Percentiles rank a stretch among this genome's conserved stretches.
These are phyloP conservation scores for Aphanomyces invadans DNA, from an alignment of 352 stramenopile genomes.

Conservation along the genomic window DNA sequence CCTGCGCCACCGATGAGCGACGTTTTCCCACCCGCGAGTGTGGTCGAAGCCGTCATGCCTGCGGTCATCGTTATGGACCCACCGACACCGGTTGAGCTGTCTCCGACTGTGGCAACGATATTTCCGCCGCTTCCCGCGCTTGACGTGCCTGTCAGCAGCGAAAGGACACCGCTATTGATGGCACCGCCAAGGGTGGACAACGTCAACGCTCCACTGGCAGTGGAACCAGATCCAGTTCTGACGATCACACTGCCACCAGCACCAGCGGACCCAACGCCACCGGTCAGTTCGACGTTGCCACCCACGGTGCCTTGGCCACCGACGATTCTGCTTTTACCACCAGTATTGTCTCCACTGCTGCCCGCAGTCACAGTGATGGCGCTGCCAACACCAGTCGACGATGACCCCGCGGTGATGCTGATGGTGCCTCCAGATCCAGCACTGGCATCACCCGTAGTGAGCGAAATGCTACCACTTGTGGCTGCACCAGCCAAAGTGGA, in stretches of 20 bases:
- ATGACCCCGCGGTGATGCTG: constrained; percentile 32
- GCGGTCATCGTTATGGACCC: constrained; percentile 29
- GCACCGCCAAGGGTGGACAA: constrained; percentile 12
- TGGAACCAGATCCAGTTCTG: constrained; percentile 4
- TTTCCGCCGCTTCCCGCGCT: constrained; percentile 33
- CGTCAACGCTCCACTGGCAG: constrained; percentile 7
- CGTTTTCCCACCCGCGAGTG: constrained; percentile 11
- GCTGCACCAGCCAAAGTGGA: neutral
- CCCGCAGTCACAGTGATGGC: constrained; percentile 27
- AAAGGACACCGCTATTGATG: constrained; percentile 34
- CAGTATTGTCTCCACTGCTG: neutral
- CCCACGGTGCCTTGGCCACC: constrained; percentile 26
- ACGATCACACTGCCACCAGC: constrained; percentile 29
- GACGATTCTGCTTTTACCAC: neutral
- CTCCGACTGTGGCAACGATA: constrained; percentile 36
- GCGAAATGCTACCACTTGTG: constrained; percentile 2
- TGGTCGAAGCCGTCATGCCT: constrained; percentile 1
- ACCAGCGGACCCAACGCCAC: constrained; percentile 34
- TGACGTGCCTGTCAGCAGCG: constrained; percentile 29
- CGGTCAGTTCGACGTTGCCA: constrained; percentile 27
- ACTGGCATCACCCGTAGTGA: constrained; percentile 19
- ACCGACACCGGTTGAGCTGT: constrained; percentile 31
- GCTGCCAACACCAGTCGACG: constrained; percentile 31
- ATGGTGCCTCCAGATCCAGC: constrained; percentile 38
- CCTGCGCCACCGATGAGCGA: constrained; percentile 14